These are phyloP conservation scores for Calonectria pseudoturangicola DNA, from an alignment of 2,329 filamentous ascomycete genomes.

Conservation along the genomic window DNA sequence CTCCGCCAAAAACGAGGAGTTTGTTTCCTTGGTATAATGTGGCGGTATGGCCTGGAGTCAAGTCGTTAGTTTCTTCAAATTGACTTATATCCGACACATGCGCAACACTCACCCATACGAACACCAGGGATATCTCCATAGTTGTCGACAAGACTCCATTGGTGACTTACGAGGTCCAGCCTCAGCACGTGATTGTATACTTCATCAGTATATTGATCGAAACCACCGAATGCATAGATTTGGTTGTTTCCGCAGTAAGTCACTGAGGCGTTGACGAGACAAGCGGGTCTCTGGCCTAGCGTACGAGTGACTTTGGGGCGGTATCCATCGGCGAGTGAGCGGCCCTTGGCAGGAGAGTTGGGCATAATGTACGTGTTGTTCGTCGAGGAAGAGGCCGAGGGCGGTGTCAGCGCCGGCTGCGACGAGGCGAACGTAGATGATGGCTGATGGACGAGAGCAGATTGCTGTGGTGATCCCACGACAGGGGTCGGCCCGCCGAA, in stretches of 20 bases:
- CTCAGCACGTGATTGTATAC: conserved; percentile 98
- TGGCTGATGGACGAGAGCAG: conserved; percentile 51
- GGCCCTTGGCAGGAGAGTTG: conserved; percentile 83
- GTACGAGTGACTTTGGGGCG: conserved; percentile 89
- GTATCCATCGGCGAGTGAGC: conserved; percentile 82
- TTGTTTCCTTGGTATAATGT: conserved; percentile 96
- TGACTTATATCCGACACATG: conserved; percentile 8
- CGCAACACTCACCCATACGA: conserved; percentile 85
- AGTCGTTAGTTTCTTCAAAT: conserved; percentile 36
- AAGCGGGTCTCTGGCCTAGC: conserved; percentile 88
- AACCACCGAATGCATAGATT: conserved; percentile 98
- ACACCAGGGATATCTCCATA: conserved; percentile 98
- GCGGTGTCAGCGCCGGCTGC: conserved; percentile 51
- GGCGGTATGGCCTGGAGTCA: conserved; percentile 86
- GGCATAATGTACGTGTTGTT: conserved; percentile 94
- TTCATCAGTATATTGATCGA: conserved; percentile 99
- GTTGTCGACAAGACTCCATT: conserved; percentile 98
- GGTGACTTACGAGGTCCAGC: conserved; percentile 89
- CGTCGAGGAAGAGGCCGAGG: conserved; percentile 64
- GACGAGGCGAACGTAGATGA: conserved; percentile 54
- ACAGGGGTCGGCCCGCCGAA: conserved; percentile 65
- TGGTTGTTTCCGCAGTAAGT: conserved; percentile 99
- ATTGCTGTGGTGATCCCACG: conserved; percentile 52
- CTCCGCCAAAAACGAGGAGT: conserved; percentile 96
- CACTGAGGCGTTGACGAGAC: conserved; percentile 97